Evolutionary conservation across 164 flowering plant genomes (phyloP).

Genomic region (Vitis cinerea): DNA sequence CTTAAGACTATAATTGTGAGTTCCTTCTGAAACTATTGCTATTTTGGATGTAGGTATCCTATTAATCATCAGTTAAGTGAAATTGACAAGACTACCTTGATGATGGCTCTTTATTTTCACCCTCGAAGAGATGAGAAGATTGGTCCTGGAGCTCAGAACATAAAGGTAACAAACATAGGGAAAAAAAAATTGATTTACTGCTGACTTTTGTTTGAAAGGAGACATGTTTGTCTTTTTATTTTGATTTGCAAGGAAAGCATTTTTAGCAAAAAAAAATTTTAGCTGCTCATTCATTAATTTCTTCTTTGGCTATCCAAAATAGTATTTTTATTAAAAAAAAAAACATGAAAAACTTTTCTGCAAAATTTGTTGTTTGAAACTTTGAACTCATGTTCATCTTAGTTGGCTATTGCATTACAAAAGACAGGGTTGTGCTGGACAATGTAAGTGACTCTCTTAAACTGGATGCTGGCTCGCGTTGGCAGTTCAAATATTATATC

Average conservation of each 20-base stretch:
- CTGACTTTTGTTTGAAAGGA: not conserved
- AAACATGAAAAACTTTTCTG: not conserved
- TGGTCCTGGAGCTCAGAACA: slow-evolving; percentile 58
- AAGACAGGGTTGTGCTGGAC: not conserved
- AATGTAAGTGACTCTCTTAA: too few species aligned
- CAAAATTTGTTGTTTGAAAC: not conserved
- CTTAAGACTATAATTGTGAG: not conserved
- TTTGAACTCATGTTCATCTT: too few species aligned
- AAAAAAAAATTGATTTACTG: not conserved
- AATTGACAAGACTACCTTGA: slow-evolving; percentile 41
- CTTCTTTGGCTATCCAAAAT: too few species aligned
- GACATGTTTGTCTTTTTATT: not conserved
- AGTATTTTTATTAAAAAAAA: too few species aligned
- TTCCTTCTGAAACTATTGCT: not conserved
- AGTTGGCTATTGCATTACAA: not conserved
- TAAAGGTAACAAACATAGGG: slow-evolving; percentile 49
- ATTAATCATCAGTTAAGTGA: slow-evolving; percentile 45
- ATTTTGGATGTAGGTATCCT: slow-evolving; percentile 45
- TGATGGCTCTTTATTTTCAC: slow-evolving; percentile 65
- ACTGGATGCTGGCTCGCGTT: too few species aligned
- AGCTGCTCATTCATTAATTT: too few species aligned
- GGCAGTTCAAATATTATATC: not conserved
- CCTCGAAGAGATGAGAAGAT: slow-evolving; percentile 63
- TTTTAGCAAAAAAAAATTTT: too few species aligned
- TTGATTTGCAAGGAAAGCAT: not conserved